phyloP scores from a whole-genome alignment of 305 asterid genomes.

The Fraxinus xanthoxyloides region DNA sequence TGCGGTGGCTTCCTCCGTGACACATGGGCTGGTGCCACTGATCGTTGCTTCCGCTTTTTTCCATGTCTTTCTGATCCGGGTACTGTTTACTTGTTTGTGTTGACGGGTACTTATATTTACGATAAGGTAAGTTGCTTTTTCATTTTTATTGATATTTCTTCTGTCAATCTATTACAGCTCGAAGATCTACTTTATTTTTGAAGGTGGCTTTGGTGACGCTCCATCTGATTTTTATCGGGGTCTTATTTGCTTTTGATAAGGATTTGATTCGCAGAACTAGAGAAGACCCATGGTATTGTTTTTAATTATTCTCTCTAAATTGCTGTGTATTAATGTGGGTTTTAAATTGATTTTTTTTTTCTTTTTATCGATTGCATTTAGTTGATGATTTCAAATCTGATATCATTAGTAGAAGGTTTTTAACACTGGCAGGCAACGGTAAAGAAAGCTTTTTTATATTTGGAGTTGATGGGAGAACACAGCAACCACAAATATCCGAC shows the following conservation, averaged over 20 bases:
- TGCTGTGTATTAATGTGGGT: conserved; percentile 3
- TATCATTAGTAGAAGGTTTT: background rate
- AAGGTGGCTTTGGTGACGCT: conserved; percentile 68
- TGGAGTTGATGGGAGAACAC: background rate
- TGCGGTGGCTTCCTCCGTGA: conserved; percentile 49
- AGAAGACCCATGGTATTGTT: conserved; percentile 67
- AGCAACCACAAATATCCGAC: background rate
- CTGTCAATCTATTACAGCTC: conserved; percentile 45
- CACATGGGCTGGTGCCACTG: conserved; percentile 56
- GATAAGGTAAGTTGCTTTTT: background rate
- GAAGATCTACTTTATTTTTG: conserved; percentile 73
- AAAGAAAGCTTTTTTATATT: background rate
- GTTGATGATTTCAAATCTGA: conserved; percentile 21
- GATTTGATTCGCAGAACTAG: conserved; percentile 62
- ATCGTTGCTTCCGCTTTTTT: conserved; percentile 67
- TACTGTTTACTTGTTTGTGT: conserved; percentile 19
- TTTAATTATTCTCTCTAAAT: background rate
- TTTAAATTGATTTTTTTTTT: conserved; percentile 3
- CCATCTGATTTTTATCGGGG: conserved; percentile 66
- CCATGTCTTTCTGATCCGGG: conserved; percentile 95
- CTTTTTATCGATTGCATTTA: conserved; percentile 1
- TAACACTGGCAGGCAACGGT: background rate
- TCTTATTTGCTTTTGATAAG: conserved; percentile 54
- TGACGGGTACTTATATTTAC: conserved; percentile 7
- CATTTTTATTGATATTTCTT: background rate